Percentiles rank a stretch among this genome's conserved stretches.
phyloP scores from a whole-genome alignment of 2,329 filamentous ascomycete species.

The Clarireedia sp. region DNA sequence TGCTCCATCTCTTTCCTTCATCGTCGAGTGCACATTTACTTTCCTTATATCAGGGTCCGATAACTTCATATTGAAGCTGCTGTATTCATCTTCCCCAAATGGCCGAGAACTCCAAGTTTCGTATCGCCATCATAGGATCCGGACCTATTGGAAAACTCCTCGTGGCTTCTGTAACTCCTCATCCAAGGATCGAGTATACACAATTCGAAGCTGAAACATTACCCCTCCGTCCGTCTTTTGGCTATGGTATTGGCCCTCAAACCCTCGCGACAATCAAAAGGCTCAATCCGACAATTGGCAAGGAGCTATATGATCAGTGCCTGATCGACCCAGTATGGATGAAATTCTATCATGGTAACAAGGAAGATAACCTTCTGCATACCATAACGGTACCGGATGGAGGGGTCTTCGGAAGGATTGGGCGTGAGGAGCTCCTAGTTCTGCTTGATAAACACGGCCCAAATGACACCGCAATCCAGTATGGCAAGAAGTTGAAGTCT shows the following conservation, averaged over 20 bases:
- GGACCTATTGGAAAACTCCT: slow-evolving; percentile 13
- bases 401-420: slow-evolving; percentile 7
- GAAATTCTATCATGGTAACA: slow-evolving; percentile 1
- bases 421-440: slow-evolving; percentile 6
- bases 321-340: slow-evolving; percentile 7
- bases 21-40: no score
- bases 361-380: slow-evolving; percentile 1
- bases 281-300: slow-evolving; percentile 4
- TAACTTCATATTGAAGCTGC: no score
- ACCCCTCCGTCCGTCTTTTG: slow-evolving; percentile 9
- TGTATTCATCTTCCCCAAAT: background rate
- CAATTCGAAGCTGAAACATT: slow-evolving; percentile 11
- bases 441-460: slow-evolving; percentile 8
- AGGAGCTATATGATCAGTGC: background rate
- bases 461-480: background rate
- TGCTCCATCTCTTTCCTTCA: no score
- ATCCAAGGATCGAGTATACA: slow-evolving; percentile 9
- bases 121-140: slow-evolving; percentile 11
- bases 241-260: slow-evolving; percentile 9
- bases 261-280: slow-evolving; percentile 1
- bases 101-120: slow-evolving; percentile 5
- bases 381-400: background rate
- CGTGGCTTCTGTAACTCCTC: slow-evolving; percentile 2
- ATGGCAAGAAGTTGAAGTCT: slow-evolving; percentile 5
- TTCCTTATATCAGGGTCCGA: no score